Evolutionary conservation across 176 grass and related monocot species (phyloP), one percentile per base, ranked within the genome.

Genomic region (Areca catechu): DNA sequence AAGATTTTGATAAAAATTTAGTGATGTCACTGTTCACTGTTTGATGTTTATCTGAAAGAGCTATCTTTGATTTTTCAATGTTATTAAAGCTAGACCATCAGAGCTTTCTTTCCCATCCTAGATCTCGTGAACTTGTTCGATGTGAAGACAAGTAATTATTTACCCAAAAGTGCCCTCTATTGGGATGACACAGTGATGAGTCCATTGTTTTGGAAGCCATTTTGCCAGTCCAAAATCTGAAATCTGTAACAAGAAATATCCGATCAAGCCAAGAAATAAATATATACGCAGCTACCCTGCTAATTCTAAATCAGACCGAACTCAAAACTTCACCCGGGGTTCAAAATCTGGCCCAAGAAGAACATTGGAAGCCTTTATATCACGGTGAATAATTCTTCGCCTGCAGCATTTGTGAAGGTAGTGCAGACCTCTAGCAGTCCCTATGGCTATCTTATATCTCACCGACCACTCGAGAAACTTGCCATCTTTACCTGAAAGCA

Each of bases 121-220:
- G 12, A 12, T 43, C 7, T 43, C 34, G 14, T 43, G 34, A 43
- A 43, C 34, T 43, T 12, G 34, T 43, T 43, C 10, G 14, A 43
- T 43, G 34, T 14, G 14, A 43, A 43, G 34, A 3, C 34, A 3
- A 43, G 9, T 10, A 43, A 43, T 43, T 43, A 43, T 47, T 27
- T 83, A 89, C 91, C 91, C 91, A 50, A 96, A 96, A 50, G 91
- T 96, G 63, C 91, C 91, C 61, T 90, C 91, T 68, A 96, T 96
- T 5, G 91, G 86, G 76, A 90, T 21, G 57, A 90, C 91, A 24
- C 86, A 96, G 71, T 96, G 91, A 63, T 96, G 91, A 24, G 80
- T 90, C 91, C 86, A 90, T 54, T 96, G 86, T 30, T 90, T 96
- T 7, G 91, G 91, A 60, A 96, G 91, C 91, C 91, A 96, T 68